A percentile compares a stretch with the other conserved stretches of the same genome.
Evolutionary conservation across 1,284 basidiomycete species (phyloP).

Genomic region (Inonotus obliquus): DNA sequence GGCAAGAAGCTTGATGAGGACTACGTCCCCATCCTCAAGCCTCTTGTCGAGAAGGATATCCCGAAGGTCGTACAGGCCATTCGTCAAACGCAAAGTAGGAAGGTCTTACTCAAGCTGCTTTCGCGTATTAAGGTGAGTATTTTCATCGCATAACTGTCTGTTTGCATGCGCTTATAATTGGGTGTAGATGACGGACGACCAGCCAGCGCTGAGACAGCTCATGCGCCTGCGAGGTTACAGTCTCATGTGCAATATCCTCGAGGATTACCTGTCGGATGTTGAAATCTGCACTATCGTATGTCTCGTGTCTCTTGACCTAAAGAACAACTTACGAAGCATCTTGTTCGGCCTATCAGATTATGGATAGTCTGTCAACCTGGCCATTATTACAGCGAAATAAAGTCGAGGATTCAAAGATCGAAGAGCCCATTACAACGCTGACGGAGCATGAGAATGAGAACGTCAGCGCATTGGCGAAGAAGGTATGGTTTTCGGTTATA

Average conservation of each 20-base stretch:
- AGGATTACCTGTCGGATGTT: conserved; percentile 71
- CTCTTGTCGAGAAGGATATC: conserved; percentile 75
- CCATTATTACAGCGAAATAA: conserved; percentile 89
- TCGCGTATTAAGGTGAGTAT: conserved; percentile 74
- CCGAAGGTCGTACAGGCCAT: conserved; percentile 91
- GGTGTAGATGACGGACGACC: conserved; percentile 78
- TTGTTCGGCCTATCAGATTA: conserved; percentile 42
- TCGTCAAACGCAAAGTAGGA: conserved; percentile 82
- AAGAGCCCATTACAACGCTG: conserved; percentile 57
- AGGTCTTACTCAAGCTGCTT: conserved; percentile 81
- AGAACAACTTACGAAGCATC: neutral
- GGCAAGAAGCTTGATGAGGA: conserved; percentile 93
- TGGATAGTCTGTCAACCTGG: conserved; percentile 78
- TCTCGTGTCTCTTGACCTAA: neutral
- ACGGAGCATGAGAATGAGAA: conserved; percentile 51
- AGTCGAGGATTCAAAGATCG: conserved; percentile 84
- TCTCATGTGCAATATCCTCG: conserved; percentile 85
- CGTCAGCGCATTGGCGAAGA: conserved; percentile 52
- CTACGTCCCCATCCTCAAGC: conserved; percentile 77
- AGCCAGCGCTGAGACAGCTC: conserved; percentile 74
- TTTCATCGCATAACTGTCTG: neutral
- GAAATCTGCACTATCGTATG: conserved; percentile 67
- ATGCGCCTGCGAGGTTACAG: conserved; percentile 94
- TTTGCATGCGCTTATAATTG: neutral
- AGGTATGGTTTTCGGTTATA: conserved; percentile 36